phyloP scores from a whole-genome alignment of 2,329 filamentous ascomycete species.

The Diaporthe ampelina region DNA sequence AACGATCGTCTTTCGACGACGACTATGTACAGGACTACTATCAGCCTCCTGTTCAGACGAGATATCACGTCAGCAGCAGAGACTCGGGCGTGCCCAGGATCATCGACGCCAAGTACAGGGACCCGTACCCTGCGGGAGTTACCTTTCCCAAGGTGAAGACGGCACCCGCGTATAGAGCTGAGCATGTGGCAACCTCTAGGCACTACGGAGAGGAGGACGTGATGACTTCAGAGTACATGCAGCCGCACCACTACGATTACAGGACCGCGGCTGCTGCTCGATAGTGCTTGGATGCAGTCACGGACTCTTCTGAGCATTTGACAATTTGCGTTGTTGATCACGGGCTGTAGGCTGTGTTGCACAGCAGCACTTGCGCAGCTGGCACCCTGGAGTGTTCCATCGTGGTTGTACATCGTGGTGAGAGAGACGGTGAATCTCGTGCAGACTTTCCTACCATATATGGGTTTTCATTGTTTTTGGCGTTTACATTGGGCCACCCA shows the following conservation, averaged over 20 bases:
- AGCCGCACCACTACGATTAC: conserved; percentile 29
- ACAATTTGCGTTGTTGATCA: not conserved
- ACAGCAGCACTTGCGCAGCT: not conserved
- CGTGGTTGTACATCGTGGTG: conserved; percentile 25
- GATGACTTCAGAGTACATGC: conserved; percentile 39
- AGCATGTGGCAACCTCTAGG: conserved; percentile 43
- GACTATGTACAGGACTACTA: conserved; percentile 9
- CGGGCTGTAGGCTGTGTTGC: not conserved
- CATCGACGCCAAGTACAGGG: conserved; percentile 33
- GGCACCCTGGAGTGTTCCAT: not conserved
- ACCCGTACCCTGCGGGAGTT: conserved; percentile 25
- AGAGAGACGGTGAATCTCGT: conserved; percentile 16
- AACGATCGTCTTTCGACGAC: conserved; percentile 42
- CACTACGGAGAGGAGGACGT: conserved; percentile 44
- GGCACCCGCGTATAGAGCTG: conserved; percentile 37
- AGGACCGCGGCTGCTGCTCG: not conserved
- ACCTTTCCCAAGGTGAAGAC: conserved; percentile 43
- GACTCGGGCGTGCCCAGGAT: conserved; percentile 32
- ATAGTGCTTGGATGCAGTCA: not conserved
- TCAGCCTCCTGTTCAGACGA: not conserved
- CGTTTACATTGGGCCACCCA: conserved; percentile 10
- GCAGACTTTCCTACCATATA: conserved; percentile 35
- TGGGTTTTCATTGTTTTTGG: conserved; percentile 22
- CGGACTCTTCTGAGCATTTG: not conserved
- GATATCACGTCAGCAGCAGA: conserved; percentile 12